Conservation (phyloP, 768 basidiomycete genomes). For the Cyathus striatus region DNA sequence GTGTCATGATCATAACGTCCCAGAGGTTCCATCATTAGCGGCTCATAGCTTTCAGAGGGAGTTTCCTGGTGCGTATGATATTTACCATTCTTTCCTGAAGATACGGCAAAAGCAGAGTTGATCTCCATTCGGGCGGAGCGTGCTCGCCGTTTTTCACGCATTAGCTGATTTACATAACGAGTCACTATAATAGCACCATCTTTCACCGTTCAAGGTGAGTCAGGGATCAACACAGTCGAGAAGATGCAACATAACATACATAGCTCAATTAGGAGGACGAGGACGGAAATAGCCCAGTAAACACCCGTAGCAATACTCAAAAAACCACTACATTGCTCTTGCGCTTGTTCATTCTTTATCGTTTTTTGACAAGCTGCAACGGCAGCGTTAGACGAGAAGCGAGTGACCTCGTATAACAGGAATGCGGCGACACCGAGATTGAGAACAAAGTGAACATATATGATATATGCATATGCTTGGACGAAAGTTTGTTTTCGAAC, state of each 20-base stretch:
- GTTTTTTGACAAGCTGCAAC: conserved; percentile 39
- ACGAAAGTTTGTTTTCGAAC: conserved; percentile 59
- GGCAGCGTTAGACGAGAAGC: conserved; percentile 37
- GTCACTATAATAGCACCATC: conserved; percentile 51
- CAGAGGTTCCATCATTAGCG: conserved; percentile 5
- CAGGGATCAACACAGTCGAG: conserved; percentile 1
- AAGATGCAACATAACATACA: conserved; percentile 35
- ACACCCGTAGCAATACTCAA: conserved; percentile 37
- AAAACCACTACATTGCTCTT: conserved; percentile 40
- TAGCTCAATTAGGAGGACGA: conserved; percentile 46
- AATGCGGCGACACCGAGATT: conserved; percentile 48
- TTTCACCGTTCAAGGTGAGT: conserved; percentile 20
- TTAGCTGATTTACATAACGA: conserved; percentile 48
- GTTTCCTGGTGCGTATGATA: too few relatives aligned
- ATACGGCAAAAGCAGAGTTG: conserved; percentile 29
- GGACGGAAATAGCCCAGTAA: conserved; percentile 37
- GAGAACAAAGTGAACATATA: conserved; percentile 53
- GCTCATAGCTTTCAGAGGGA: not conserved
- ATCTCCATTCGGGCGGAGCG: conserved; percentile 29
- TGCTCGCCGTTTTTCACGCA: conserved; percentile 40
- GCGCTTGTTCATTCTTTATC: conserved; percentile 31
- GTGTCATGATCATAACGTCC: conserved; percentile 1
- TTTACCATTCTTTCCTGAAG: conserved; percentile 18
- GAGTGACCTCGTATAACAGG: conserved; percentile 44
- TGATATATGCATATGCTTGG: conserved; percentile 48